Evolutionary conservation across 164 flowering plant genomes (phyloP).

Genomic region (Saururus chinensis): DNA sequence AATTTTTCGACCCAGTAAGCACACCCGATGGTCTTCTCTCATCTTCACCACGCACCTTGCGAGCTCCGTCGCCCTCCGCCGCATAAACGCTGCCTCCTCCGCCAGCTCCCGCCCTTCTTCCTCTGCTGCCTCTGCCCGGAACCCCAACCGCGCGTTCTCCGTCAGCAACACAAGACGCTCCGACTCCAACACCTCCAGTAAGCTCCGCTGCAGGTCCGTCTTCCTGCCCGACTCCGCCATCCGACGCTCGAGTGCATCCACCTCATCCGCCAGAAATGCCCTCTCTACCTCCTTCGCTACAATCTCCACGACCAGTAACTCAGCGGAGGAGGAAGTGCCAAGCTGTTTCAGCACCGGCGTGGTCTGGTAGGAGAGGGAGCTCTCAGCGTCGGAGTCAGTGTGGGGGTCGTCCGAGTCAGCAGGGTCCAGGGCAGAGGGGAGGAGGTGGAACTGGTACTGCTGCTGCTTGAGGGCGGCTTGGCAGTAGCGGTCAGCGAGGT

Average conservation of each 20-base stretch:
- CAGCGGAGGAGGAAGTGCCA: conserved; percentile 1
- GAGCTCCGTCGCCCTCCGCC: conserved; percentile 50
- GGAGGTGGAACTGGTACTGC: conserved; percentile 5
- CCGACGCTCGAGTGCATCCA: conserved; percentile 12
- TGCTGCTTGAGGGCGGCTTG: conserved; percentile 27
- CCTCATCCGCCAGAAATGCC: conserved; percentile 30
- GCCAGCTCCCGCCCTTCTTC: conserved; percentile 51
- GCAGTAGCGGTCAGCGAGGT: conserved; percentile 53
- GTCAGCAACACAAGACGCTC: conserved; percentile 53
- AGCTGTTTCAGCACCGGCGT: neutral
- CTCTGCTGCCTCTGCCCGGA: conserved; percentile 22
- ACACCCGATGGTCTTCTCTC: conserved; percentile 59
- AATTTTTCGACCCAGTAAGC: conserved; percentile 35
- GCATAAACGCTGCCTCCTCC: conserved; percentile 45
- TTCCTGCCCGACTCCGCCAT: conserved; percentile 31
- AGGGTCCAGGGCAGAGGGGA: conserved; percentile 12
- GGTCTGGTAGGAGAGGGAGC: conserved; percentile 48
- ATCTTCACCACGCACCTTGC: conserved; percentile 54
- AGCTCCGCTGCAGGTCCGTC: conserved; percentile 53
- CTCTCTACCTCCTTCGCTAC: conserved; percentile 42
- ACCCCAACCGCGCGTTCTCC: conserved; percentile 53
- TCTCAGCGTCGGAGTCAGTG: conserved; percentile 46
- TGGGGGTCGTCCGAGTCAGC: neutral
- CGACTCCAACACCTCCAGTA: conserved; percentile 66
- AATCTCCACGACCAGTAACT: conserved; percentile 30